Evolutionary conservation across 352 stramenopile species (phyloP), one percentile per base, ranked within the genome.

Genomic region (Pythium pyrilobum): DNA sequence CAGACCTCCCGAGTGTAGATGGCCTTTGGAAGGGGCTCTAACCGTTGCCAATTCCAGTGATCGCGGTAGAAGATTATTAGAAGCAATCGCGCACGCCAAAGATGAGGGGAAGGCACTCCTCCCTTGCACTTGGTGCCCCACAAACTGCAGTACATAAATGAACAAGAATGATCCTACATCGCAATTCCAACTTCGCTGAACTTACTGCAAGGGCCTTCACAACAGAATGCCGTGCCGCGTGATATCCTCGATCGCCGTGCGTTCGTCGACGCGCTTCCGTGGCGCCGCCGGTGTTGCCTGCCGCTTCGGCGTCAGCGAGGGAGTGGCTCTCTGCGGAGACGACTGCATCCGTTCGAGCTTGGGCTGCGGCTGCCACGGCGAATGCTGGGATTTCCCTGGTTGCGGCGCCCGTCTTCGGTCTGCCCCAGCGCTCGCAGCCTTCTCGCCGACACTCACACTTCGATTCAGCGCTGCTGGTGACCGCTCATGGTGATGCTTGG

Each of bases 221-320:
- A 59, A 28, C 18, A 59, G 20, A 33, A 59, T 52, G 16, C 52
- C 52, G 23, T 34, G 42, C 42, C 52, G 8, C 3, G 52, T 34
- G 10, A 59, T 59, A 34, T 52, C 52, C 41, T 59, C 42, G 18
- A 59, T 59, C 13, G 52, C 52, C 25, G 41, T 43, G 9, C 34
- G 52, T 40, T 59, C 52, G 34, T 59, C 52, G 36, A 59, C 47
- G 25, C 52, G 52, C 18, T 28, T 20, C 36, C 42, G 32, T 2
- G 52, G 42, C 10, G 9, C 15, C 21, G 1, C 15, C 5, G 25
- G 10, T 15, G 18, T 10, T 36, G 20, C 13, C 5, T 45, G 39
- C 8, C 18, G 16, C 18, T 6, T 23, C 8, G 24, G n/a, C 25
- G 27, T 18, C 6, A 44, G 38, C 4, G n/a, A 25, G n/a, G n/a